These are phyloP conservation scores for Fusarium chlamydosporum DNA, from an alignment of 2,329 filamentous ascomycete species.

Conservation along the genomic window DNA sequence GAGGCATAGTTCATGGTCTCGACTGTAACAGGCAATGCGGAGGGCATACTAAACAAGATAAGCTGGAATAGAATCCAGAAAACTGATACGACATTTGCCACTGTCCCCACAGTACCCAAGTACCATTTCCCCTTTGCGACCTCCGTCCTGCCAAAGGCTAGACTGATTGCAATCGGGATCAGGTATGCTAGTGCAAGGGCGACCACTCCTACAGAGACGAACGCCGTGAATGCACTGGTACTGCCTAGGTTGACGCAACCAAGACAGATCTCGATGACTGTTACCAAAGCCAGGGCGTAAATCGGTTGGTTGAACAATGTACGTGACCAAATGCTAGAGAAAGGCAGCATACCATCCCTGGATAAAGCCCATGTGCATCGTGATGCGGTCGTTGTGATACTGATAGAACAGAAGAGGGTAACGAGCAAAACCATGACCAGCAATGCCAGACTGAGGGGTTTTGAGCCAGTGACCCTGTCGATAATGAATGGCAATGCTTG, in stretches of 20 bases:
- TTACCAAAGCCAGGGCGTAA: not conserved
- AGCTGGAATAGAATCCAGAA: not conserved
- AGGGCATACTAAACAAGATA: not conserved
- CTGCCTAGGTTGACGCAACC: constrained; percentile 3
- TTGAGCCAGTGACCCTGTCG: not conserved
- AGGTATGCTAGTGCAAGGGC: constrained; percentile 1
- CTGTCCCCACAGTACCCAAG: not conserved
- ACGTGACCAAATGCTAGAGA: not conserved
- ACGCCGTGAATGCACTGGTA: constrained; percentile 9
- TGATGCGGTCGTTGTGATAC: not conserved
- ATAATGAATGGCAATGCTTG: constrained; percentile 3
- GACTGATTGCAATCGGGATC: not conserved
- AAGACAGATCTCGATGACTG: not conserved
- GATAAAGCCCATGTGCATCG: not conserved
- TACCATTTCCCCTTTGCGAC: not conserved
- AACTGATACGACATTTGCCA: not conserved
- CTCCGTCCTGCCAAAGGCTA: not conserved
- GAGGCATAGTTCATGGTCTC: constrained; percentile 3
- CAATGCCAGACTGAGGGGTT: not conserved
- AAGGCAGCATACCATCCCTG: not conserved
- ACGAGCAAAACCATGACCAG: not conserved
- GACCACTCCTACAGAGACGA: not conserved
- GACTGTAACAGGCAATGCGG: not conserved
- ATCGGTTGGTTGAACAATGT: not conserved
- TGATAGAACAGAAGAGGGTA: not conserved